Conservation (phyloP, 176 grass and related monocot genomes). For the Bolboschoenus planiculmis region DNA sequence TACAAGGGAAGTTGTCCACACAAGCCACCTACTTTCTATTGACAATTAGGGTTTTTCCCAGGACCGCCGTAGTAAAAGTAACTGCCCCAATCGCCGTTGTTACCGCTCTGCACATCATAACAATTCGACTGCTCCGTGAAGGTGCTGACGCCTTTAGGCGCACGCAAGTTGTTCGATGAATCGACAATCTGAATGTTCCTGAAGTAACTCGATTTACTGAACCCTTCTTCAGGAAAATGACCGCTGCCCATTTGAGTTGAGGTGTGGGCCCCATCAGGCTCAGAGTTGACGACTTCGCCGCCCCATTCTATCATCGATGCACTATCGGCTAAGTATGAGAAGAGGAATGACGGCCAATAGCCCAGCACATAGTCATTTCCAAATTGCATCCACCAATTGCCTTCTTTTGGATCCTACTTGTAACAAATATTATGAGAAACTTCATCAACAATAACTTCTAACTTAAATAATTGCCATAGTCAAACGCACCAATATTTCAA, state of each 20-base stretch:
- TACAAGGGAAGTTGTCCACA: conserved; percentile 20
- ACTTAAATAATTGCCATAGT: too few species aligned
- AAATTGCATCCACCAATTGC: conserved; percentile 98
- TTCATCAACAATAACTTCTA: too few species aligned
- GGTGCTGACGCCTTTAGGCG: conserved; percentile 41
- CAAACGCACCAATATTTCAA: conserved; percentile 14
- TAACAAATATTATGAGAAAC: conserved; percentile 34
- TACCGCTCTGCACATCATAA: conserved; percentile 66
- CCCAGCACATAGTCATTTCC: conserved; percentile 75
- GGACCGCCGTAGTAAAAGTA: conserved; percentile 97
- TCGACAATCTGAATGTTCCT: conserved; percentile 80
- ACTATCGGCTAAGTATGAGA: conserved; percentile 67
- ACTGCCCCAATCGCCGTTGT: conserved; percentile 75
- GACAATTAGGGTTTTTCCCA: conserved; percentile 81
- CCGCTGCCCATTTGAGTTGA: conserved; percentile 91
- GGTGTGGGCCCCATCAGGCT: conserved; percentile 58
- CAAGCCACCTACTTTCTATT: conserved; percentile 18
- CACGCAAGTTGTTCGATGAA: conserved; percentile 56
- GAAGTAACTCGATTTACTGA: conserved; percentile 89
- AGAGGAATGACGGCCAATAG: conserved; percentile 93
- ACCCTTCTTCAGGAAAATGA: conserved; percentile 74
- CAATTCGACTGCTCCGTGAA: conserved; percentile 82
- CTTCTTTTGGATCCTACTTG: conserved; percentile 79
- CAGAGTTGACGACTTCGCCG: conserved; percentile 82
- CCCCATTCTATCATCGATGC: conserved; percentile 95